Evolutionary conservation across 2,329 filamentous ascomycete species (phyloP), one percentile per base, ranked within the genome.

Genomic region (Beauveria rudraprayagi): DNA sequence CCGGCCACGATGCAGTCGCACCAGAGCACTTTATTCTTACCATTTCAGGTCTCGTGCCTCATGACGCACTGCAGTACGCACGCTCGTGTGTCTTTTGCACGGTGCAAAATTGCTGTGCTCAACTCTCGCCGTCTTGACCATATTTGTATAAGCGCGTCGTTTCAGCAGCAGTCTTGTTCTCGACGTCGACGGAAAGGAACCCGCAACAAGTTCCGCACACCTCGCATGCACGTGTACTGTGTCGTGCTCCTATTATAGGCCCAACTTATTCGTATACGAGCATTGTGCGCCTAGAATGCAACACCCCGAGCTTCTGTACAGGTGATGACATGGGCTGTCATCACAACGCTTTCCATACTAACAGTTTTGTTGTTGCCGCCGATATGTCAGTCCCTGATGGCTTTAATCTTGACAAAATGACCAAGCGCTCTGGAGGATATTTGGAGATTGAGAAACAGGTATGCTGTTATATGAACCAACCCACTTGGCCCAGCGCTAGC

Each of bases 31-130:
- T 14, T 34, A 46, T 43, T 28, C 22, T 40, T 26, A 34, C 37
- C n/a, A 16, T 52, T n/a, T 47, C 46, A 59, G 11, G 47, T 52
- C 34, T 59, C 56, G 24, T 59, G 47, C 47, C 24, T 51, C 56
- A 52, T 17, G 56, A 19, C 40, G 37, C 48, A 59, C 47, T 5
- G 34, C 56, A 59, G 47, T 22, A 59, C 17, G 46, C 55, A 56
- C 19, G 22, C 55, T 40, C 30, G 44, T 41, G 14, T 28, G n/a
- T 41, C 44, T n/a, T 51, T 19, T 58, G 46, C 46, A 58, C 46
- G 19, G 46, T 28, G 14, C 56, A 41, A 37, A 16, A 30, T 16
- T 58, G 28, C 34, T 50, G n/a, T 43, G 46, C 37, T 43, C 44
- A 28, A 28, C 1, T 26, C 14, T 59, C 47, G 47, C 56, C 22